Conservation (phyloP, 176 grass and related monocot species). For the Stipa capillata region DNA sequence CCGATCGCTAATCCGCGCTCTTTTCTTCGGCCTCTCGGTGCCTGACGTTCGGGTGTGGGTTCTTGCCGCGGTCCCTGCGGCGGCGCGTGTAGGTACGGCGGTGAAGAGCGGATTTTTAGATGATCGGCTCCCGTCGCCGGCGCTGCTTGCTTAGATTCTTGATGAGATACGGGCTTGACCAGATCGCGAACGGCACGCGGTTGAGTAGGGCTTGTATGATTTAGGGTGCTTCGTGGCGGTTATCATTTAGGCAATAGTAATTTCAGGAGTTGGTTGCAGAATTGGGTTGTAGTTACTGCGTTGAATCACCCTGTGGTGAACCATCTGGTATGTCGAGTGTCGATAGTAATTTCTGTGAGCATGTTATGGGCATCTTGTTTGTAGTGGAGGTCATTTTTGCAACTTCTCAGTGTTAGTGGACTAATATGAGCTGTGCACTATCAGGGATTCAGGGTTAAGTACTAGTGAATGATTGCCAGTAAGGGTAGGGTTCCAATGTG, state of each 20-base stretch:
- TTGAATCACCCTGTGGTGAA: background rate
- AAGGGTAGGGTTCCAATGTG: background rate
- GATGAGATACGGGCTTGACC: background rate
- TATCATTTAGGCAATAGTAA: background rate
- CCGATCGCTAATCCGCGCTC: slow-evolving; percentile 11
- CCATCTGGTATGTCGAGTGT: background rate
- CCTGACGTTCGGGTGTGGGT: background rate
- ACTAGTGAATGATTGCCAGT: background rate
- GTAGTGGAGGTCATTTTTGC: background rate
- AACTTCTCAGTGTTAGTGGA: background rate
- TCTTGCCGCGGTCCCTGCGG: background rate
- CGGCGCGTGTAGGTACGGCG: background rate
- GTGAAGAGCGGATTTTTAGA: background rate
- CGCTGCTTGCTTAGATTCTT: background rate
- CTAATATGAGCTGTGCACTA: background rate
- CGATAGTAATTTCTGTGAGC: background rate
- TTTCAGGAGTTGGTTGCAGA: background rate
- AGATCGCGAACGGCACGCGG: background rate
- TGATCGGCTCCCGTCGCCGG: background rate
- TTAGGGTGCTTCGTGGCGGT: background rate
- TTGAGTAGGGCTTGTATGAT: background rate
- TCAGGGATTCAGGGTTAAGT: background rate
- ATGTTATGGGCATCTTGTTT: background rate
- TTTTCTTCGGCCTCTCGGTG: background rate
- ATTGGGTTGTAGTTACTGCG: background rate